A percentile compares a stretch with the other conserved stretches of the same genome.
Evolutionary conservation across 371 early-diverging fungal genomes (phyloP).

Genomic region (Apophysomyces sp.): DNA sequence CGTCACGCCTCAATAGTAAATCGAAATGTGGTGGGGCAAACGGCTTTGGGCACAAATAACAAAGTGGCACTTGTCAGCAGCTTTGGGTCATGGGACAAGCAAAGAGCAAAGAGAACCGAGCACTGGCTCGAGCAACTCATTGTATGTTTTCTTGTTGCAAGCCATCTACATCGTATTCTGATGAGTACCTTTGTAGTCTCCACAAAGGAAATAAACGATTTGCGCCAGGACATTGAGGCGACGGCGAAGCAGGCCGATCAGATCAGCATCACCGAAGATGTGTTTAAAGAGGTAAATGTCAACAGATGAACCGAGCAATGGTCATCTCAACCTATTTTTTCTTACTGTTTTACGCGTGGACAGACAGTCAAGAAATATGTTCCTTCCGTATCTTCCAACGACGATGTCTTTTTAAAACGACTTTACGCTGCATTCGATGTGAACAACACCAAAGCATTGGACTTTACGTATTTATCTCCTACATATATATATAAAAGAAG

Average conservation of each 20-base stretch:
- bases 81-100: constrained; percentile 53
- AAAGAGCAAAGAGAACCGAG: constrained; percentile 58
- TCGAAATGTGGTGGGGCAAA: no score
- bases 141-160: constrained; percentile 30
- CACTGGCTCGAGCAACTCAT: constrained; percentile 54
- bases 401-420: constrained; percentile 75
- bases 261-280: constrained; percentile 62
- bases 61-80: background rate
- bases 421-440: constrained; percentile 82
- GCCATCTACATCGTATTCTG: no score
- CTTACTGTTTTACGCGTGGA: background rate
- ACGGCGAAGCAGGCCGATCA: constrained; percentile 42
- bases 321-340: background rate
- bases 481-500: no score
- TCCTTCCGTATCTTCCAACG: constrained; percentile 57
- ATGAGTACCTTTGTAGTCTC: constrained; percentile 51
- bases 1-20: no score
- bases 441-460: constrained; percentile 66
- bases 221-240: constrained; percentile 67
- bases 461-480: constrained; percentile 58
- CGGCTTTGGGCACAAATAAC: background rate
- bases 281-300: constrained; percentile 68
- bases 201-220: constrained; percentile 62
- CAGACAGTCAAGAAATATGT: constrained; percentile 46
- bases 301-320: background rate